These are phyloP conservation scores for Tetrapisispora taiwanensis DNA, from an alignment of 805 yeast species.

Conservation along the genomic window DNA sequence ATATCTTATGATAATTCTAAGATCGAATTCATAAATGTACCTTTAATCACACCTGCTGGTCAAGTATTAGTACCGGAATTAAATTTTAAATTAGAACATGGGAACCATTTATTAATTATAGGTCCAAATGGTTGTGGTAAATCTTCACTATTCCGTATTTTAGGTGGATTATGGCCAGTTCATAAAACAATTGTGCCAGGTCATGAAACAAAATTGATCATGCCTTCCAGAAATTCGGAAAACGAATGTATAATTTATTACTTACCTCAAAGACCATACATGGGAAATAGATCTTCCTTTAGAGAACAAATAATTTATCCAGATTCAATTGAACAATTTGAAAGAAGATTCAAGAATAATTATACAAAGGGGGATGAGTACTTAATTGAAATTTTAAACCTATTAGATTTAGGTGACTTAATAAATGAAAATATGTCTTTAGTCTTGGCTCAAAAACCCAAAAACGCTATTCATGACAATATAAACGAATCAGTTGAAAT, in stretches of 20 bases:
- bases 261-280: conserved; percentile 85
- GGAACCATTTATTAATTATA: conserved; percentile 77
- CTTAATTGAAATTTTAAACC: conserved; percentile 42
- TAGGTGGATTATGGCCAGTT: conserved; percentile 92
- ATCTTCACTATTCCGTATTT: conserved; percentile 78
- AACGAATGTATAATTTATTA: conserved; percentile 48
- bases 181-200: conserved; percentile 45
- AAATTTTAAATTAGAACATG: conserved; percentile 63
- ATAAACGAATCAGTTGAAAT: conserved; percentile 11
- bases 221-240: conserved; percentile 30
- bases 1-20: conserved; percentile 44
- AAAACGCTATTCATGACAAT: not conserved
- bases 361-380: conserved; percentile 34
- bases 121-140: conserved; percentile 97
- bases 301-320: conserved; percentile 89
- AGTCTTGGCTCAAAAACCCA: conserved; percentile 20
- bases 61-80: conserved; percentile 59
- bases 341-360: conserved; percentile 24
- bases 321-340: conserved; percentile 51
- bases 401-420: conserved; percentile 52
- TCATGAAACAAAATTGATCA: conserved; percentile 35
- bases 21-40: conserved; percentile 62
- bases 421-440: conserved; percentile 36
- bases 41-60: conserved; percentile 78
- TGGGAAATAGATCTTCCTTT: conserved; percentile 54